Evolutionary conservation across 192 early-diverging fungal species (phyloP).

Genomic region (Chytriomyces hyalinus): DNA sequence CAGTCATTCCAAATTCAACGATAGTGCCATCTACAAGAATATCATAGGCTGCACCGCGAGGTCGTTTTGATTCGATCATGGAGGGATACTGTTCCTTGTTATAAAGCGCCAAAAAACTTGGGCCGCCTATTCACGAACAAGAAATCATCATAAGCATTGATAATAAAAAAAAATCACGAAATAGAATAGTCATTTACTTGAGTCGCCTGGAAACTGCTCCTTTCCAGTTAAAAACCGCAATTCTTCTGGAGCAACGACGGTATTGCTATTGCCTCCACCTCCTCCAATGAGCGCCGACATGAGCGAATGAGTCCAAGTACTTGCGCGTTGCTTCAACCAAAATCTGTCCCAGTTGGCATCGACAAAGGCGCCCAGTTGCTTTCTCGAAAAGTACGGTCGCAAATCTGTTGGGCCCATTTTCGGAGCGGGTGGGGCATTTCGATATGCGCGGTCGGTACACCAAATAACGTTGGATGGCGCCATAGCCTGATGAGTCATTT

Average conservation of each 20-base stretch:
- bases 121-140: conserved; percentile 31
- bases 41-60: conserved; percentile 15
- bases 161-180: neutral
- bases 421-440: conserved; percentile 2
- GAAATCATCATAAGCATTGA: neutral
- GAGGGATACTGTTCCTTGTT: conserved; percentile 7
- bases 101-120: conserved; percentile 7
- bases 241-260: neutral
- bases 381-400: conserved; percentile 44
- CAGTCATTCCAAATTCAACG: conserved; percentile 15
- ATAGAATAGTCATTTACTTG: neutral
- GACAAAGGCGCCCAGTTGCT: conserved; percentile 70
- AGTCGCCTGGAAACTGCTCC: conserved; percentile 37
- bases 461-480: conserved; percentile 30
- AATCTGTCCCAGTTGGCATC: conserved; percentile 71
- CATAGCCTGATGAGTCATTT: conserved; percentile 54
- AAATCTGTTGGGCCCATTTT: conserved; percentile 31
- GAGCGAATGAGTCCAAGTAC: conserved; percentile 67
- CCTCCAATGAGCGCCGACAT: conserved; percentile 32
- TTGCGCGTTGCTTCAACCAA: conserved; percentile 66
- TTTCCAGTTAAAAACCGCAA: conserved; percentile 41
- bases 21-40: conserved; percentile 42
- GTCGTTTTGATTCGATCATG: conserved; percentile 29
- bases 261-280: conserved; percentile 3
- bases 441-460: conserved; percentile 36